These are phyloP conservation scores for Groenewaldozyma salmanticensis DNA, from an alignment of 805 yeast genomes.

Conservation along the genomic window DNA sequence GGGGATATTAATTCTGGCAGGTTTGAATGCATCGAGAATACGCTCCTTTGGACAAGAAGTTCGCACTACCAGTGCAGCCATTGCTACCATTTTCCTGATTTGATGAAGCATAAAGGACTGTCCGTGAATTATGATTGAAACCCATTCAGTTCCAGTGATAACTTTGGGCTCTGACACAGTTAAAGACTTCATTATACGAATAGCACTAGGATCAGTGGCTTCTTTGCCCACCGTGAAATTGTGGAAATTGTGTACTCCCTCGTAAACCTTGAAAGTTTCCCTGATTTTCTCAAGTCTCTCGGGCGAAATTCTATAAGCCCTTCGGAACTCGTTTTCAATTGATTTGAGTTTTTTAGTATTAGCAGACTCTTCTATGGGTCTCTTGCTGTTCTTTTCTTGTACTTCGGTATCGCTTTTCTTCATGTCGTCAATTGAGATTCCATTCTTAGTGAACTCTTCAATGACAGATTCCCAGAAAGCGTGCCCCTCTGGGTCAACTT, in stretches of 20 bases:
- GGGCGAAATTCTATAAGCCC: slow-evolving; percentile 46
- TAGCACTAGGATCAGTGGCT: slow-evolving; percentile 77
- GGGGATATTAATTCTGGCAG: slow-evolving; percentile 76
- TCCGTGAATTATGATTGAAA: slow-evolving; percentile 91
- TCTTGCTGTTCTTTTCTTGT: slow-evolving; percentile 28
- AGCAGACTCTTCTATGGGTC: slow-evolving; percentile 32
- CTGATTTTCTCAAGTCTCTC: slow-evolving; percentile 57
- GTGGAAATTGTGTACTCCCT: slow-evolving; percentile 89
- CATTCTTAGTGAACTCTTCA: slow-evolving; percentile 29
- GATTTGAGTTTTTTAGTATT: slow-evolving; percentile 7
- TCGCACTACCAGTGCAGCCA: slow-evolving; percentile 80
- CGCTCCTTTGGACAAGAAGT: slow-evolving; percentile 75
- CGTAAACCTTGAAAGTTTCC: slow-evolving; percentile 58
- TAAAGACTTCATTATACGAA: slow-evolving; percentile 70
- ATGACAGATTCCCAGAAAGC: slow-evolving; percentile 58
- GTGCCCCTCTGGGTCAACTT: slow-evolving; percentile 56
- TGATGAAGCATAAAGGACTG: slow-evolving; percentile 98
- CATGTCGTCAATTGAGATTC: slow-evolving; percentile 26
- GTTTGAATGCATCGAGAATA: slow-evolving; percentile 66
- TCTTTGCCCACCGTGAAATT: slow-evolving; percentile 77
- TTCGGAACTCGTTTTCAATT: slow-evolving; percentile 42
- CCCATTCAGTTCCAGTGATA: slow-evolving; percentile 93
- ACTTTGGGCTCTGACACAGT: slow-evolving; percentile 81
- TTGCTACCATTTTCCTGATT: slow-evolving; percentile 94
- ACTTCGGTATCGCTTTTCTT: slow-evolving; percentile 9